phyloP scores from a whole-genome alignment of 805 yeast genomes.

The Ogataea ganodermae region DNA sequence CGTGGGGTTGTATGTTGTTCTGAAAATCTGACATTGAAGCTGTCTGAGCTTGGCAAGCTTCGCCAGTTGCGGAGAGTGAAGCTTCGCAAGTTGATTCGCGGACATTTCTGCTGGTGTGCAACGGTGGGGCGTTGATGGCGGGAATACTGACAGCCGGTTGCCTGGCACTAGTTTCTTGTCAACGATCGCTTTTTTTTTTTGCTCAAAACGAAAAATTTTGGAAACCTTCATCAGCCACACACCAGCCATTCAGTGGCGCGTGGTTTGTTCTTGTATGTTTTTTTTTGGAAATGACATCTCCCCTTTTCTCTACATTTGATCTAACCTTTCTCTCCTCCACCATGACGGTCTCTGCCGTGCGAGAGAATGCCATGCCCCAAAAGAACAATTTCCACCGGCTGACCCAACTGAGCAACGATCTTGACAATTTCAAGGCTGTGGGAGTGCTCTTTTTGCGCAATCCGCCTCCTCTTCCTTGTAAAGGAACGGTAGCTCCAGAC shows the following conservation, averaged over 20 bases:
- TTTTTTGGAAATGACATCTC: too few species aligned
- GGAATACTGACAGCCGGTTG: too few species aligned
- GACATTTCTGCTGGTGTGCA: neutral
- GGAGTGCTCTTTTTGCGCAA: conserved; percentile 50
- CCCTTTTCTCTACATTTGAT: too few species aligned
- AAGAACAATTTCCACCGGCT: conserved; percentile 12
- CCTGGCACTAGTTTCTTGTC: too few species aligned
- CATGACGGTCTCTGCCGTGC: too few species aligned
- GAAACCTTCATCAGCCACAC: neutral
- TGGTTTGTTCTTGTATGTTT: neutral
- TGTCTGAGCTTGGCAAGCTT: conserved; percentile 60
- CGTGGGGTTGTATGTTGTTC: conserved; percentile 69
- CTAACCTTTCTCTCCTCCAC: neutral
- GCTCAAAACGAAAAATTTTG: neutral
- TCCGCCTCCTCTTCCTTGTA: conserved; percentile 43
- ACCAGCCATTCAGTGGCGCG: neutral
- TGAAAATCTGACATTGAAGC: conserved; percentile 65
- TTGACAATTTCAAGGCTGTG: conserved; percentile 42
- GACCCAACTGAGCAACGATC: conserved; percentile 40
- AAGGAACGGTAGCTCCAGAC: conserved; percentile 41
- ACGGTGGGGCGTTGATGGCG: neutral
- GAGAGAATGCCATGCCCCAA: too few species aligned
- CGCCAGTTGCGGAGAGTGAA: conserved; percentile 38
- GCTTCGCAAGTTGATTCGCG: conserved; percentile 14
- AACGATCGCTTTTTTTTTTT: neutral